Evolutionary conservation across 352 stramenopile genomes (phyloP), one percentile per base, ranked within the genome.

Genomic region (Phytophthora pini): DNA sequence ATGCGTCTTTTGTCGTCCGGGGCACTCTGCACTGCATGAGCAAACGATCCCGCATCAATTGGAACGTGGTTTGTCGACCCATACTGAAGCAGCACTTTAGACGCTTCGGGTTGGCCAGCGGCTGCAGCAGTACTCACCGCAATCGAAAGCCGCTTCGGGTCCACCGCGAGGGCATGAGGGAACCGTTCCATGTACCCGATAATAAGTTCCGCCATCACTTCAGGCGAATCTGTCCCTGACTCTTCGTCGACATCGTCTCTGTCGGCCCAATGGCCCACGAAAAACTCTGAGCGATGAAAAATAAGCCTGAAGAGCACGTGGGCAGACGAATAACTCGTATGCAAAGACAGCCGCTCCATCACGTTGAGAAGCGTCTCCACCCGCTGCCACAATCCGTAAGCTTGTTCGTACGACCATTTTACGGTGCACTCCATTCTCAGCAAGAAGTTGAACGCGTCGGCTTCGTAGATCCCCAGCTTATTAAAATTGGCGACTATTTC

Each of bases 391-490:
- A 73, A 41, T 39, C 61, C 74, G 3, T 64, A 48, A 15, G 75
- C 61, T 38, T 72, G 53, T 50, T 84, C 72, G 36, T 71, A 58
- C n/a, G 60, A 63, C 22, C 81, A 70, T 52, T 63, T 76, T 15
- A 65, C 70, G 9, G 71, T 88, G 62, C 81, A 92, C 65, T 92
- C 83, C 46, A 86, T 70, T 44, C 72, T 68, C 66, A 92, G 36
- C 27, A 92, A 41, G 27, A 90, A 92, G 58, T 90, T 92, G 31
- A 90, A 68, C 20, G 80, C 32, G 32, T 92, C 83, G 1, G 79
- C 74, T 56, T 92, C 83, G 49, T 84, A 81, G 24, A 90, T 58
- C 6, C 68, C 52, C 13, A 72, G 48, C 17, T 65, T 56, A 61
- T 92, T 92, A 22, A 55, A 72, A 11, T 70, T 80, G 36, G 51